Percentiles rank a stretch among this genome's conserved stretches.
These are phyloP conservation scores for Obelidium mucronatum DNA, from an alignment of 192 early-diverging fungal species.

Conservation along the genomic window DNA sequence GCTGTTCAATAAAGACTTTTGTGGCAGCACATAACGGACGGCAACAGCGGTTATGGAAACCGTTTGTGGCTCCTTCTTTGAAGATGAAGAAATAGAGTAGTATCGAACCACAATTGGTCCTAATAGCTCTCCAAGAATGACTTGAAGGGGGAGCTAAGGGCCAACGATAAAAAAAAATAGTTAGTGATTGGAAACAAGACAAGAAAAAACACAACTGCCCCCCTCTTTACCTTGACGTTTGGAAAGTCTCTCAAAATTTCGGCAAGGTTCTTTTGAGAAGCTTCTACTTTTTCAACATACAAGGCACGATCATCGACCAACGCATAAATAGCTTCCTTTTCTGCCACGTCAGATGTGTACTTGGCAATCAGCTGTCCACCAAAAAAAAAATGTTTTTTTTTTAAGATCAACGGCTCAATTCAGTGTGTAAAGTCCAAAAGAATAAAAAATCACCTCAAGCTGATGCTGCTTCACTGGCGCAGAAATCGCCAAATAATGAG, in stretches of 20 bases:
- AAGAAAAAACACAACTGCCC: not conserved
- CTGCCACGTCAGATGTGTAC: conserved; percentile 51
- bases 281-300: conserved; percentile 51
- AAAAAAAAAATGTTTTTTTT: not conserved
- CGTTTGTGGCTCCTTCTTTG: conserved; percentile 75
- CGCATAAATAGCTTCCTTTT: conserved; percentile 45
- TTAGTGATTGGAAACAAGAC: not conserved
- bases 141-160: conserved; percentile 76
- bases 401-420: not conserved
- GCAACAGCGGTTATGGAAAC: conserved; percentile 90
- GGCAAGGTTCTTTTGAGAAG: conserved; percentile 67
- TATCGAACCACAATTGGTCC: conserved; percentile 87
- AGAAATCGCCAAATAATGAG: conserved; percentile 91
- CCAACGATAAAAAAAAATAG: not conserved
- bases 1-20: not conserved
- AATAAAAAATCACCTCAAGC: conserved; percentile 49
- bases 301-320: conserved; percentile 50
- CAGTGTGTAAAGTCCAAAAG: not conserved
- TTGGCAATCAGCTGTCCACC: conserved; percentile 52
- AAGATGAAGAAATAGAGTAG: conserved; percentile 97
- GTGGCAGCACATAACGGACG: conserved; percentile 76
- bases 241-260: conserved; percentile 78
- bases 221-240: conserved; percentile 44
- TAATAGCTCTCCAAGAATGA: conserved; percentile 80
- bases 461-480: conserved; percentile 66